Evolutionary conservation across 306 rosid genomes (phyloP), one percentile per base, ranked within the genome.

Genomic region (Oxytropis ochrocephala): DNA sequence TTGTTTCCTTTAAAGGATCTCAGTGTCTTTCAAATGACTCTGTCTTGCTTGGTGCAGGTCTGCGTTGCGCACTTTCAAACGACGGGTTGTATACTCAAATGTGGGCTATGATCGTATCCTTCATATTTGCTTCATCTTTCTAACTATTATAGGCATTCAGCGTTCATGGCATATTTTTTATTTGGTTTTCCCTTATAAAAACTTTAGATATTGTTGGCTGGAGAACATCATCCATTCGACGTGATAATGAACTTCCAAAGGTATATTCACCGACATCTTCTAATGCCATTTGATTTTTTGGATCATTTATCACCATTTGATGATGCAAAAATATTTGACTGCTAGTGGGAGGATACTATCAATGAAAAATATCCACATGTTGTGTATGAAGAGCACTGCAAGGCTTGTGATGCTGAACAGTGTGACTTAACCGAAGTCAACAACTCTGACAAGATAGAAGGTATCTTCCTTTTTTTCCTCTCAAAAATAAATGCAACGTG

Each of bases 21-120:
- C 61, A 35, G 18, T 59, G 18, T 43, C 27, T 71, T 41, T 48
- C 11, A 10, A 27, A 80, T 78, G 62, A 64, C 24, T 62, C 16
- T 67, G 14, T 46, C 48, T 61, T 70, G 56, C 58, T 78, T 64
- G 67, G 33, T 84, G 86, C 87, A 95, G 99, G 89, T 95, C 97
- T 46, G 99, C 96, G 13, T 82, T 95, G 84, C 80, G 82, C 29
- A 47, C 82, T 50, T 95, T 95, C 77, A 87, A 81, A 76, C 89
- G 91, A 1, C 81, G 97, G 75, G 94, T 86, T 42, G 62, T 46
- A 42, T 95, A 95, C 85, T 89, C 99, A 73, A 95, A 95, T 75
- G 99, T 86, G 56, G 95, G 82, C 74, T 81, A 76, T 72, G 99
- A 95, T 53, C 93, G 98, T 94, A 94, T 90, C 96, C 94, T 86